Evolutionary conservation across 148 eudicot genomes (phyloP).

Genomic region (Persicaria maculosa): DNA sequence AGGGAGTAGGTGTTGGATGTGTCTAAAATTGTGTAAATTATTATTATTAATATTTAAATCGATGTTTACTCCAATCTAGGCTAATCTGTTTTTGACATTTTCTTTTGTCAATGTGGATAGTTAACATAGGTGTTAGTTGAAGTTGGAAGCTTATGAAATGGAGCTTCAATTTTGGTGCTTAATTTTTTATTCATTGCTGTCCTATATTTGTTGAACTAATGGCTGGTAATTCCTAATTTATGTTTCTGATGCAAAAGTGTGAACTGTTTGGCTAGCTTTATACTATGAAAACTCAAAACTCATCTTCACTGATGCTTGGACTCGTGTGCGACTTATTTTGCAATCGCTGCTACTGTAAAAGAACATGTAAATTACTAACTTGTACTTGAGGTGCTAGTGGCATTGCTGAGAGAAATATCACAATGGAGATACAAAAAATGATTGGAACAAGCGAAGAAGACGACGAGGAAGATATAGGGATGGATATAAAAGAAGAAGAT

Average conservation of each 20-base stretch:
- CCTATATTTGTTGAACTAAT: background rate
- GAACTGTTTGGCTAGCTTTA: background rate
- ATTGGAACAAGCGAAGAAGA: slow-evolving; percentile 78
- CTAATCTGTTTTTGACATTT: background rate
- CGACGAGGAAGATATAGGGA: slow-evolving; percentile 73
- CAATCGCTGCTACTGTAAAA: background rate
- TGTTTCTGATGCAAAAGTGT: background rate
- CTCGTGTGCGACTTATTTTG: background rate
- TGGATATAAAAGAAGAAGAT: slow-evolving; percentile 82
- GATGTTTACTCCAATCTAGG: no score
- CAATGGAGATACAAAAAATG: slow-evolving; percentile 69
- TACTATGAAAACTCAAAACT: background rate
- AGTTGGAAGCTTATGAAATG: background rate
- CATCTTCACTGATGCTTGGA: background rate
- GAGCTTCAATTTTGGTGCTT: background rate
- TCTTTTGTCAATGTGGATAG: background rate
- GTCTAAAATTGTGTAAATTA: background rate
- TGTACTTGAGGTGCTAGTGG: slow-evolving; percentile 11
- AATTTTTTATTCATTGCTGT: background rate
- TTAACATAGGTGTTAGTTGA: background rate
- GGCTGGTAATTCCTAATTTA: background rate
- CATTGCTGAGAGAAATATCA: slow-evolving; percentile 28
- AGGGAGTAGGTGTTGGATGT: background rate
- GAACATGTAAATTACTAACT: background rate
- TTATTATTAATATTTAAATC: background rate